phyloP scores from a whole-genome alignment of 176 grass and related monocot species.

The Ensete glaucum region DNA sequence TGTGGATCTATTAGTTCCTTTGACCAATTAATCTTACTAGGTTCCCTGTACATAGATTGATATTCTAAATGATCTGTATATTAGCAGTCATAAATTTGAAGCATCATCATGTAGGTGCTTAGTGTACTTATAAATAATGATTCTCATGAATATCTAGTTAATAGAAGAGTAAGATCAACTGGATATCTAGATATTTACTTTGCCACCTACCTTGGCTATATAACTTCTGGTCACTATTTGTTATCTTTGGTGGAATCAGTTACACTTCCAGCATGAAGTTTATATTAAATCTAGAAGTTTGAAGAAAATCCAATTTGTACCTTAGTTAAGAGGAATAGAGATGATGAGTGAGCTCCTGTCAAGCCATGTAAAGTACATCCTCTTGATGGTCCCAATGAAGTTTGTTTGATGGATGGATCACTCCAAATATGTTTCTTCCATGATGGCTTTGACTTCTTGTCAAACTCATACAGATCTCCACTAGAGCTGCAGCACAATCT shows the following conservation, averaged over 20 bases:
- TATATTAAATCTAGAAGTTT: background rate
- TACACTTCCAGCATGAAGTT: background rate
- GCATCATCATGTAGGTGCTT: background rate
- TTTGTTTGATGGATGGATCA: slow-evolving; percentile 36
- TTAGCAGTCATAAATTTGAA: background rate
- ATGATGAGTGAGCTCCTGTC: slow-evolving; percentile 63
- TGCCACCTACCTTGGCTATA: background rate
- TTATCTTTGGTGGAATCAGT: background rate
- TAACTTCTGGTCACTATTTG: background rate
- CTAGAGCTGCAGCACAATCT: slow-evolving; percentile 48
- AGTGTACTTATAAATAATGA: too few species aligned
- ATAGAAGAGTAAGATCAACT: background rate
- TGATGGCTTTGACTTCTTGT: slow-evolving; percentile 75
- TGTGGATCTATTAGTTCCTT: slow-evolving; percentile 81
- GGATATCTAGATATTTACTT: background rate
- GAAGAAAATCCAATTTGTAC: slow-evolving; percentile 31
- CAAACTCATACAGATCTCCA: slow-evolving; percentile 87
- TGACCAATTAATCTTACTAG: slow-evolving; percentile 15
- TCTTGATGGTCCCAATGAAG: slow-evolving; percentile 50
- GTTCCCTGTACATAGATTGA: background rate
- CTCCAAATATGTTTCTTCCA: slow-evolving; percentile 96
- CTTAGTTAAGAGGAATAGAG: slow-evolving; percentile 91
- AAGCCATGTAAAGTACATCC: slow-evolving; percentile 67
- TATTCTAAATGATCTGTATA: background rate
- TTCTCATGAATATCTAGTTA: background rate